Conservation (phyloP, 192 early-diverging fungal species). For the Rhizophagus sp. region DNA sequence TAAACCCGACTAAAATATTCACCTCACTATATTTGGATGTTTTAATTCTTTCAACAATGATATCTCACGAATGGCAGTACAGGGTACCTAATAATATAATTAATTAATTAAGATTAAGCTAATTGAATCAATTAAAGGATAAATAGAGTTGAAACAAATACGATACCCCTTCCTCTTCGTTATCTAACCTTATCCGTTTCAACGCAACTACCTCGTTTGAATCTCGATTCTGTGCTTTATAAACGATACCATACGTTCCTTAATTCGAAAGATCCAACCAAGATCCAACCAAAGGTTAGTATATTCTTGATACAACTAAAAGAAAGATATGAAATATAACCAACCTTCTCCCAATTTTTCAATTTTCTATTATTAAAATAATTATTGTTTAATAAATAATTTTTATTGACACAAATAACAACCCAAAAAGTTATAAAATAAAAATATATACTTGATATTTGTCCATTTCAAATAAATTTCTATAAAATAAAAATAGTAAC, state of each 20-base stretch:
- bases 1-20: background rate
- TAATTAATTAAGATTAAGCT: background rate
- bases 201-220: conserved; percentile 96
- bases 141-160: background rate
- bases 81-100: conserved; percentile 61
- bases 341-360: conserved; percentile 95
- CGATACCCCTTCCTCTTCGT: conserved; percentile 82
- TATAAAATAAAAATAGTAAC: background rate
- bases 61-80: conserved; percentile 85
- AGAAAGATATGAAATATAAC: background rate
- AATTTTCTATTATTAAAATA: conserved; percentile 73
- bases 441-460: conserved; percentile 20
- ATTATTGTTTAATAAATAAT: no score
- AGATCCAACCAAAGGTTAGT: background rate
- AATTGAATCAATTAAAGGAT: background rate
- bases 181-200: conserved; percentile 90
- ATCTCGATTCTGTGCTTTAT: conserved; percentile 97
- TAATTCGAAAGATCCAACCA: background rate
- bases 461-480: conserved; percentile 5
- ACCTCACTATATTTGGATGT: conserved; percentile 86
- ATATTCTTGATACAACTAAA: background rate
- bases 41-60: conserved; percentile 84
- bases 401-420: background rate
- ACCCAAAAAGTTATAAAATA: background rate
- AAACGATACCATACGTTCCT: conserved; percentile 98